Evolutionary conservation across 495 filamentous ascomycete genomes (phyloP), one percentile per base, ranked within the genome.

Genomic region (Lepidopterella palustris): DNA sequence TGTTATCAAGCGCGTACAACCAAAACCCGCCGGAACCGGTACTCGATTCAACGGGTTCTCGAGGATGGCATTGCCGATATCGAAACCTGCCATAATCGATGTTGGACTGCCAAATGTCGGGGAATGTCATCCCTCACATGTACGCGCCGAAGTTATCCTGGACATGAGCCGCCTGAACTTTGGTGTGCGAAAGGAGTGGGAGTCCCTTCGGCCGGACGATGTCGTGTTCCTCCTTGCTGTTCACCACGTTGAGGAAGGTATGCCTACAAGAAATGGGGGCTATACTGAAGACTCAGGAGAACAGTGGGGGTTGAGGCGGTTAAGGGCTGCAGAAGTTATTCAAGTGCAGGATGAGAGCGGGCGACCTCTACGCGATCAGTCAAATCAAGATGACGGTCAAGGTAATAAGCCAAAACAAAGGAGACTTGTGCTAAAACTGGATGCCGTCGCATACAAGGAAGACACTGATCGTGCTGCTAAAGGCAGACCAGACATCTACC

Each of bases 291-390:
- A 78, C 6, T 79, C 84, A 28, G 80, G 72, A 25, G 83, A 82
- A 65, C 82, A 77, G 65, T 67, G 81, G 23, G 87, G 87, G 3
- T 70, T 99, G 27, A 81, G 81, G 29, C 77, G 82, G 48, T 78
- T 97, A 47, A 83, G 93, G 60, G 84, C 89, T 20, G 93, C 95
- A 5, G 88, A 95, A 70, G 79, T 99, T 55, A 80, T 90, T 23
- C 90, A 96, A 71, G 76, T 97, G 11, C 79, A 91, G 42, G 93
- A 99, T 69, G 90, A 96, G 58, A 87, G 89, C 68, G 91, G 95
- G 6, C 83, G 87, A 21, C 77, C 82, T 24, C 74, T 97, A 45
- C 82, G 89, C 28, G 85, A 90, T 53, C 72, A 73, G 50, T 58
- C 67, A 25, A 72, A 71, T 47, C 74, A 82, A 61, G 61, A 69